phyloP scores from a whole-genome alignment of 1,284 basidiomycete genomes.

The Trametes pubescens region DNA sequence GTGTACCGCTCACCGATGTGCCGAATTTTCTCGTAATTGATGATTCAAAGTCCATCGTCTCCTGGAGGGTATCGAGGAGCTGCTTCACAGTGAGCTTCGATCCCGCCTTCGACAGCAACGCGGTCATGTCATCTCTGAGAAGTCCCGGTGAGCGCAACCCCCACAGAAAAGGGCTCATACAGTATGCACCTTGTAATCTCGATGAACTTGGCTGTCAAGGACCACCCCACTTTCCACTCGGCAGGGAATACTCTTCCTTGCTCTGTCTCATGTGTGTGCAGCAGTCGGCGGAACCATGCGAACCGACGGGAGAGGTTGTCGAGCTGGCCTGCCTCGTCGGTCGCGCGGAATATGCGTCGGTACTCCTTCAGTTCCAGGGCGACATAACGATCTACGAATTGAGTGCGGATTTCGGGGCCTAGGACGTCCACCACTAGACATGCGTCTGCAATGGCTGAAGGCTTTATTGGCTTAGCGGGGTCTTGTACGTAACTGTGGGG shows the following conservation, averaged over 20 bases:
- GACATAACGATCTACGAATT: slow-evolving; percentile 91
- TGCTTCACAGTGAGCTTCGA: slow-evolving; percentile 79
- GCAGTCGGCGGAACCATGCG: slow-evolving; percentile 95
- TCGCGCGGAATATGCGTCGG: slow-evolving; percentile 91
- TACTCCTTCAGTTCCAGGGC: slow-evolving; percentile 95
- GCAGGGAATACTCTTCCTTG: slow-evolving; percentile 83
- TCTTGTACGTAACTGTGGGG: slow-evolving; percentile 79
- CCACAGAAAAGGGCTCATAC: slow-evolving; percentile 1
- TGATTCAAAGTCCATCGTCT: slow-evolving; percentile 87
- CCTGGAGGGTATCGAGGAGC: slow-evolving; percentile 85
- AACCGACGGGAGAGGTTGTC: slow-evolving; percentile 95
- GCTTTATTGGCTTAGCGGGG: slow-evolving; percentile 70
- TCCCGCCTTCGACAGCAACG: slow-evolving; percentile 72
- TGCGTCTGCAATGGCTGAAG: slow-evolving; percentile 74
- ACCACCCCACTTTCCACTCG: slow-evolving; percentile 85
- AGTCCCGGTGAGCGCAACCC: background rate
- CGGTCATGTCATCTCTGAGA: slow-evolving; percentile 73
- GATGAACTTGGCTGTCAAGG: slow-evolving; percentile 82
- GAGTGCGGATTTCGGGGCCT: slow-evolving; percentile 80
- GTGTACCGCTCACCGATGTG: slow-evolving; percentile 64
- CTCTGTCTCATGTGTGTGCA: slow-evolving; percentile 90
- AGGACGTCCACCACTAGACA: slow-evolving; percentile 88
- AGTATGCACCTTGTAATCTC: slow-evolving; percentile 80
- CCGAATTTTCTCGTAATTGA: slow-evolving; percentile 83
- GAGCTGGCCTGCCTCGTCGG: slow-evolving; percentile 94